Evolutionary conservation across 495 filamentous ascomycete species (phyloP).

Genomic region (Apodospora peruviana): DNA sequence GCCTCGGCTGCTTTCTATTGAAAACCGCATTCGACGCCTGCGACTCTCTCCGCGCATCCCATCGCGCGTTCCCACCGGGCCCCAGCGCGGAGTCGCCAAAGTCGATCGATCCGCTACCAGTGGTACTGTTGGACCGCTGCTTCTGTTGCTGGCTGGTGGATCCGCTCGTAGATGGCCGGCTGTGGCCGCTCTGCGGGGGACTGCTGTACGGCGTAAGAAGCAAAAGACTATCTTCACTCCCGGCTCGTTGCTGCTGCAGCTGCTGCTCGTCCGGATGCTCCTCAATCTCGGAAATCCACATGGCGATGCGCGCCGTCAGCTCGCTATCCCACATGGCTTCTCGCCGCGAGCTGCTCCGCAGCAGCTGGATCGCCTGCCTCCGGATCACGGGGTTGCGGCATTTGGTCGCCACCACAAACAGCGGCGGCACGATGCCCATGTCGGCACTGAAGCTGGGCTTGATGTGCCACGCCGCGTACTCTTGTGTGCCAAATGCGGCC

Average conservation of each 20-base stretch:
- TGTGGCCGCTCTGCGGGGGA: conserved; percentile 20
- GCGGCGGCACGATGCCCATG: conserved; percentile 47
- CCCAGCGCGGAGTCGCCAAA: conserved; percentile 33
- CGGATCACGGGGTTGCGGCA: conserved; percentile 53
- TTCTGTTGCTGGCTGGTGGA: conserved; percentile 4
- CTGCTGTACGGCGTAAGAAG: conserved; percentile 20
- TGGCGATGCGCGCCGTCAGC: conserved; percentile 47
- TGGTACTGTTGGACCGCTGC: not conserved
- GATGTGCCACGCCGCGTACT: conserved; percentile 40
- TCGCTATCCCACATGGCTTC: conserved; percentile 63
- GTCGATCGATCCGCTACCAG: conserved; percentile 20
- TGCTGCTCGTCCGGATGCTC: conserved; percentile 36
- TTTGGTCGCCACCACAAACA: conserved; percentile 53
- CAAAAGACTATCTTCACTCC: not conserved
- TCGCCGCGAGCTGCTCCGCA: conserved; percentile 47
- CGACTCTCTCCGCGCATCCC: conserved; percentile 29
- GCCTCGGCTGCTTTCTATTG: not conserved
- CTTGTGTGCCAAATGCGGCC: conserved; percentile 36
- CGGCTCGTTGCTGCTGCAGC: not conserved
- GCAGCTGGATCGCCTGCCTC: conserved; percentile 49
- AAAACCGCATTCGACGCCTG: conserved; percentile 5
- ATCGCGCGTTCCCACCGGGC: conserved; percentile 36
- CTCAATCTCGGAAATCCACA: conserved; percentile 52
- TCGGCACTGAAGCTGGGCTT: conserved; percentile 51
- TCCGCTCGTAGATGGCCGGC: conserved; percentile 23